Conservation (phyloP, 352 stramenopile species). For the Aphanomyces euteiches region DNA sequence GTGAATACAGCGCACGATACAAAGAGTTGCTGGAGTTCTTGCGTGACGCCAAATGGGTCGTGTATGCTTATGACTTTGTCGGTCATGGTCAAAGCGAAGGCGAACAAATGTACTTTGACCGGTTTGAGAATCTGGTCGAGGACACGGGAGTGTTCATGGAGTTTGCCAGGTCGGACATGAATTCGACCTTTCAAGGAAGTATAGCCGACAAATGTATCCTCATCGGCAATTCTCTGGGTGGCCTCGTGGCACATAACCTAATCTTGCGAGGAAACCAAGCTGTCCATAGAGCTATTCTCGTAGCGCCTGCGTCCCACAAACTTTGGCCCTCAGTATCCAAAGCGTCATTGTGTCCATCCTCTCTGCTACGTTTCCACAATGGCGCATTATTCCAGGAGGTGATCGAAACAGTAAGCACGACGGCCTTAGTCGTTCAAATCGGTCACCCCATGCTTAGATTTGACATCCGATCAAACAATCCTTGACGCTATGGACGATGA, state of each 20-base stretch:
- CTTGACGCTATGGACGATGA: slow-evolving; percentile 1
- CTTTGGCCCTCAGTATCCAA: slow-evolving; percentile 2
- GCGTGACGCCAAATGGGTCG: neutral
- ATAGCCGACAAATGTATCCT: slow-evolving; percentile 5
- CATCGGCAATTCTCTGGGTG: slow-evolving; percentile 5
- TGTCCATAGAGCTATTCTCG: neutral
- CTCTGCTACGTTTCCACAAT: neutral
- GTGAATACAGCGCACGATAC: slow-evolving; percentile 9
- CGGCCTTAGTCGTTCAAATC: neutral
- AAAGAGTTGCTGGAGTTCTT: neutral
- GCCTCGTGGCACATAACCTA: neutral
- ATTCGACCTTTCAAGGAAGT: neutral
- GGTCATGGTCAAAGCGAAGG: slow-evolving; percentile 41
- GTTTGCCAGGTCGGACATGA: slow-evolving; percentile 23
- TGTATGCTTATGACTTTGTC: slow-evolving; percentile 37
- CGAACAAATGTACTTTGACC: slow-evolving; percentile 35
- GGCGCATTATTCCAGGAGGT: slow-evolving; percentile 9
- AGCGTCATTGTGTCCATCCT: neutral
- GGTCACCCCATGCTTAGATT: neutral
- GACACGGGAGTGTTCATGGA: slow-evolving; percentile 34
- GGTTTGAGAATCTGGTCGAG: slow-evolving; percentile 33
- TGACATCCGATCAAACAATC: neutral
- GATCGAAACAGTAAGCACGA: slow-evolving; percentile 1
- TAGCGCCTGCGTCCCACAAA: slow-evolving; percentile 2
- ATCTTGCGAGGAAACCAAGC: neutral